Percentiles rank a stretch among this genome's conserved stretches.
Evolutionary conservation across 345 rosid species (phyloP).

Genomic region (Brassica cretica): DNA sequence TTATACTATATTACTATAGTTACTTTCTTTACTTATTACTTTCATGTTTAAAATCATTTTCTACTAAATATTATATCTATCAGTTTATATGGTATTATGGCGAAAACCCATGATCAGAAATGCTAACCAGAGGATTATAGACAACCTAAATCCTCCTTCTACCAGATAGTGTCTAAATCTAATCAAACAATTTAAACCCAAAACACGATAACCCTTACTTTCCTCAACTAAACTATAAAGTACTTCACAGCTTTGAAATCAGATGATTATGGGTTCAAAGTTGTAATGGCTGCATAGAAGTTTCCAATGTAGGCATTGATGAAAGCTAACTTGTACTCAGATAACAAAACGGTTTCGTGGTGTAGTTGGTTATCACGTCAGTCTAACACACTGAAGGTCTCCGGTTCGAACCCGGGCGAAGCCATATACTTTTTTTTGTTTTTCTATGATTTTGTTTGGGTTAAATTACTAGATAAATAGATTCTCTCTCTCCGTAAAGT

Average conservation of each 20-base stretch:
- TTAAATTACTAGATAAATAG: not conserved
- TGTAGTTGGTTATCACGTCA: slow-evolving; percentile 99
- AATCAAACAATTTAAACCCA: not conserved
- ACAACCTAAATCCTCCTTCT: not conserved
- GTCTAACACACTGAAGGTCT: slow-evolving; percentile 99
- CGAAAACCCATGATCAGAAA: not conserved
- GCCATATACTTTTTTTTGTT: not conserved
- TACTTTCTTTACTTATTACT: not conserved
- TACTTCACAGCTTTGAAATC: not conserved
- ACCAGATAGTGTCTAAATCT: not conserved
- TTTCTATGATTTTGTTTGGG: not conserved
- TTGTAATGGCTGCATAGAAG: not conserved
- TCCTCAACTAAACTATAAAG: not conserved
- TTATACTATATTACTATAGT: too few species aligned
- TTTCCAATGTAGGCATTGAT: not conserved
- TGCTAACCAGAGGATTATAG: not conserved
- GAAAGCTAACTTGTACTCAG: not conserved
- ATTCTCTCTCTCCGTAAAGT: not conserved
- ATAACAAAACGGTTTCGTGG: slow-evolving; percentile 64
- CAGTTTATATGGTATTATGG: not conserved
- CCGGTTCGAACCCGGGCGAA: slow-evolving; percentile 84
- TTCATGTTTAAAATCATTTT: not conserved
- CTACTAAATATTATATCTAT: not conserved
- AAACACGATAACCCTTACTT: not conserved
- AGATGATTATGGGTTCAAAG: not conserved